Evolutionary conservation across 1,284 basidiomycete genomes (phyloP).

Genomic region (Trametes versicolor): DNA sequence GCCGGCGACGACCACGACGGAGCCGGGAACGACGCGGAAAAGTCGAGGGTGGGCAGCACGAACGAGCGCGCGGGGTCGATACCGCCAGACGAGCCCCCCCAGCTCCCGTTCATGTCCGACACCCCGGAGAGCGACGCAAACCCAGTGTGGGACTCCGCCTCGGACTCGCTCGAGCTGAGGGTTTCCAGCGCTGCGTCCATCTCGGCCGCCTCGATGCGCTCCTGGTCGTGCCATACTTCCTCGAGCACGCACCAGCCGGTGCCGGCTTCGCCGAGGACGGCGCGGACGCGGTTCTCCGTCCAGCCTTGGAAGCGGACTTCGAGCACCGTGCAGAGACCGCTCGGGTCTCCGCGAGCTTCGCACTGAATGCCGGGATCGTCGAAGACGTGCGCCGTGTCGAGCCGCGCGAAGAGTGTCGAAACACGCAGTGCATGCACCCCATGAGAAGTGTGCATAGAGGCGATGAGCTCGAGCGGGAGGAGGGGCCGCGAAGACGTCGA

Average conservation of each 20-base stretch:
- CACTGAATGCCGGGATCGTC: conserved; percentile 60
- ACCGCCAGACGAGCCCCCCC: conserved; percentile 24
- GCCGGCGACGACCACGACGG: conserved; percentile 32
- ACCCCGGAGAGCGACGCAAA: conserved; percentile 22
- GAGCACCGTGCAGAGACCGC: conserved; percentile 64
- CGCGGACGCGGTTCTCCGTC: conserved; percentile 66
- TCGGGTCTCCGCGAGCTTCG: conserved; percentile 62
- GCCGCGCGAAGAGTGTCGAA: conserved; percentile 69
- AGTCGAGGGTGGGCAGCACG: conserved; percentile 75
- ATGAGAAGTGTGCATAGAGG: conserved; percentile 60
- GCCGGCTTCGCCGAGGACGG: conserved; percentile 73
- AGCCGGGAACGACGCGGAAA: conserved; percentile 55
- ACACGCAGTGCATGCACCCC: conserved; percentile 70
- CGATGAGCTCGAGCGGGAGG: conserved; percentile 64
- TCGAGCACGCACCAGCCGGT: conserved; percentile 78
- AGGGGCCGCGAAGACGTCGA: conserved; percentile 50
- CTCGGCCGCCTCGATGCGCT: conserved; percentile 41
- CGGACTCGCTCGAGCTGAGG: conserved; percentile 32
- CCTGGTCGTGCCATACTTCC: conserved; percentile 57
- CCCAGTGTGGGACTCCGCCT: conserved; percentile 34
- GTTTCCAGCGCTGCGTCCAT: conserved; percentile 45
- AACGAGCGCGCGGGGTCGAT: conserved; percentile 66
- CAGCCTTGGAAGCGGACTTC: conserved; percentile 77
- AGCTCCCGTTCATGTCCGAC: conserved; percentile 25
- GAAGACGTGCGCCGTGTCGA: conserved; percentile 76